Evolutionary conservation across 345 rosid species (phyloP).

Genomic region (Pugionium cornutum): DNA sequence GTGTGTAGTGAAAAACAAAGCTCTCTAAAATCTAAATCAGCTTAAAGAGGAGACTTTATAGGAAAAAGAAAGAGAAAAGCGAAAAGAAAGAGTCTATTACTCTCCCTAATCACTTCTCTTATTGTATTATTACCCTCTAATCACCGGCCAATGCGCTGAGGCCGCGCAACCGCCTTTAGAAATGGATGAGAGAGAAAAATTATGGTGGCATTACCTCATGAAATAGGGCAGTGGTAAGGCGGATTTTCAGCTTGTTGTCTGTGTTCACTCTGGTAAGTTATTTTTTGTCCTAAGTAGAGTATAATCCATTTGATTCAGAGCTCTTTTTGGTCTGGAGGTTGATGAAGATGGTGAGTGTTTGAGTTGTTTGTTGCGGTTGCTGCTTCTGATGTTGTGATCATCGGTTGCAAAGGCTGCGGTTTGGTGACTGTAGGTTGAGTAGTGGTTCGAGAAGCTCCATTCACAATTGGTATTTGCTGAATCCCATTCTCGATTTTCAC

Average conservation of each 20-base stretch:
- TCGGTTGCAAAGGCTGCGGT: constrained; percentile 33
- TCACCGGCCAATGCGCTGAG: constrained; percentile 26
- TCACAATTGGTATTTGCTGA: constrained; percentile 45
- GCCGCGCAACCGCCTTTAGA: not conserved
- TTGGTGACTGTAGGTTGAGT: constrained; percentile 33
- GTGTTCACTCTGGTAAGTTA: constrained; percentile 33
- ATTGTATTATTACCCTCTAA: constrained; percentile 16
- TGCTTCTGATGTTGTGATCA: constrained; percentile 41
- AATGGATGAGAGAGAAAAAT: constrained; percentile 19
- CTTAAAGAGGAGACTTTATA: constrained; percentile 30
- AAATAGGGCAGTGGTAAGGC: constrained; percentile 8
- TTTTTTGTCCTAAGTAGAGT: constrained; percentile 24
- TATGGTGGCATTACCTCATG: constrained; percentile 29
- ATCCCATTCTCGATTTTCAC: constrained; percentile 53
- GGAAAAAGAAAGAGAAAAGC: constrained; percentile 11
- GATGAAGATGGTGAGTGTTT: constrained; percentile 43
- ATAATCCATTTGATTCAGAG: constrained; percentile 17
- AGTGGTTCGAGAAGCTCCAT: constrained; percentile 48
- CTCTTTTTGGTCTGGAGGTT: constrained; percentile 43
- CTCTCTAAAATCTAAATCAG: constrained; percentile 31
- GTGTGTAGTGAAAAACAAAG: constrained; percentile 29
- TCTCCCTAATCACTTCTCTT: constrained; percentile 20
- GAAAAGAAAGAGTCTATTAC: constrained; percentile 23
- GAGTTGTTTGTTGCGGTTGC: constrained; percentile 20
- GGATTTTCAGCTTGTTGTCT: constrained; percentile 11